Conservation (phyloP, 1,284 basidiomycete species). For the Cutaneotrichosporon curvatum region DNA sequence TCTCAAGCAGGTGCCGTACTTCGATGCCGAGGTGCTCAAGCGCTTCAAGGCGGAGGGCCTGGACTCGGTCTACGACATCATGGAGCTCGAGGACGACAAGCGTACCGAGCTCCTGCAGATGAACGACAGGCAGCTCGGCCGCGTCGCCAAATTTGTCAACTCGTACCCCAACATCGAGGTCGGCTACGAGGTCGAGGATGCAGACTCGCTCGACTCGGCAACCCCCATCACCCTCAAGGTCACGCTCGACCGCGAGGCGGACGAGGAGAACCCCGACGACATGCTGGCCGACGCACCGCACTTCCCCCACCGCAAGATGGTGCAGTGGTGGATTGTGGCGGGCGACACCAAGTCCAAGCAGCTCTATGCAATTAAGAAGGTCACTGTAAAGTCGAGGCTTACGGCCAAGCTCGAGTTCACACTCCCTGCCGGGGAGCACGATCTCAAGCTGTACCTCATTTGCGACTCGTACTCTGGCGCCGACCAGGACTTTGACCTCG, state of each 20-base stretch:
- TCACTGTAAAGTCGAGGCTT: conserved; percentile 75
- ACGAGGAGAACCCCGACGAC: conserved; percentile 64
- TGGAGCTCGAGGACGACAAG: conserved; percentile 91
- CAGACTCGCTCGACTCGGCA: conserved; percentile 74
- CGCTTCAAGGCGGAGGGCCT: conserved; percentile 74
- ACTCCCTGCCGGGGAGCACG: conserved; percentile 71
- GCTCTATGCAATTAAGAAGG: conserved; percentile 87
- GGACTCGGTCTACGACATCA: conserved; percentile 87
- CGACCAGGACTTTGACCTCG: conserved; percentile 79
- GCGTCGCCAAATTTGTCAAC: conserved; percentile 86
- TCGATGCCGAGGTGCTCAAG: conserved; percentile 76
- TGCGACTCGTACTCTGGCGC: conserved; percentile 86
- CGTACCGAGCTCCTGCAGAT: conserved; percentile 76
- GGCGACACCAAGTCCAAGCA: conserved; percentile 64
- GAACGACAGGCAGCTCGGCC: conserved; percentile 70
- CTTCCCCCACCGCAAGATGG: conserved; percentile 83
- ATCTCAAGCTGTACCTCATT: conserved; percentile 80
- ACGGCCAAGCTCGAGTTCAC: conserved; percentile 82
- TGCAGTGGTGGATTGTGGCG: conserved; percentile 96
- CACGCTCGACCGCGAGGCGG: conserved; percentile 70
- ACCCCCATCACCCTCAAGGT: conserved; percentile 77
- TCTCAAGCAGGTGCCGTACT: conserved; percentile 91
- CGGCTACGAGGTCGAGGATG: conserved; percentile 61
- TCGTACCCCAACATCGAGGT: conserved; percentile 91
- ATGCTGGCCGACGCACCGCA: conserved; percentile 82